Evolutionary conservation across 371 early-diverging fungal genomes (phyloP).

Genomic region (Paraphysoderma sedebokerense): DNA sequence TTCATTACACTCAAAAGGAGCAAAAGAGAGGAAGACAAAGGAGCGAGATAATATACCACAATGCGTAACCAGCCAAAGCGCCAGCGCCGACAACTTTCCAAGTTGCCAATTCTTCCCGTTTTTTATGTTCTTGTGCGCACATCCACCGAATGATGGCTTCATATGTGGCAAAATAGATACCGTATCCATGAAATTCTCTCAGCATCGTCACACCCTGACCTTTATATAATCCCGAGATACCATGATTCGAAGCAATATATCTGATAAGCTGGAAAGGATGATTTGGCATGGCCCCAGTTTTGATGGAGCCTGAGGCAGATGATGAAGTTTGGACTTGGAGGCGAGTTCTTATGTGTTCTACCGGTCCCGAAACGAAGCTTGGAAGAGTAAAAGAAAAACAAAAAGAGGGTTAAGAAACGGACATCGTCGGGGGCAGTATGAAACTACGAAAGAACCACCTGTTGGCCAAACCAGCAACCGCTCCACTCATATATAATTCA

Average conservation of each 20-base stretch:
- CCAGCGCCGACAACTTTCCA: slow-evolving; percentile 18
- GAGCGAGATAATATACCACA: slow-evolving; percentile 27
- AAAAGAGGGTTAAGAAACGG: background rate
- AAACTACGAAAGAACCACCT: too few species aligned
- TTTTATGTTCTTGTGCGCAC: slow-evolving; percentile 4
- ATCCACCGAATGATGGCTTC: slow-evolving; percentile 22
- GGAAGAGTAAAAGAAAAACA: background rate
- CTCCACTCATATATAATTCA: slow-evolving; percentile 28
- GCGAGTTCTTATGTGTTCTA: slow-evolving; percentile 32
- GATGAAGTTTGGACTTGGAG: slow-evolving; percentile 34
- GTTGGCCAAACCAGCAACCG: slow-evolving; percentile 26
- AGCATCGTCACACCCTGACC: slow-evolving; percentile 29
- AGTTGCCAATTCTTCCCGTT: slow-evolving; percentile 14
- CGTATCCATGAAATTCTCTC: slow-evolving; percentile 22
- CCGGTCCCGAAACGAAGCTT: slow-evolving; percentile 24
- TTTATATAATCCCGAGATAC: slow-evolving; percentile 26
- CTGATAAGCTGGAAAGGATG: slow-evolving; percentile 26
- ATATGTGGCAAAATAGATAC: slow-evolving; percentile 19
- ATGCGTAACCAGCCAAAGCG: slow-evolving; percentile 20
- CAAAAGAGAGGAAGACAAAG: slow-evolving; percentile 5
- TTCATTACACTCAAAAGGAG: background rate
- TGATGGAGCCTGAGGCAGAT: too few species aligned
- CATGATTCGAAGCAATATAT: slow-evolving; percentile 15
- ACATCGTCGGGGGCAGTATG: too few species aligned
- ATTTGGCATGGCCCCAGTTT: background rate